Evolutionary conservation across 2,329 filamentous ascomycete genomes (phyloP).

Genomic region (Fusarium veterinarium): DNA sequence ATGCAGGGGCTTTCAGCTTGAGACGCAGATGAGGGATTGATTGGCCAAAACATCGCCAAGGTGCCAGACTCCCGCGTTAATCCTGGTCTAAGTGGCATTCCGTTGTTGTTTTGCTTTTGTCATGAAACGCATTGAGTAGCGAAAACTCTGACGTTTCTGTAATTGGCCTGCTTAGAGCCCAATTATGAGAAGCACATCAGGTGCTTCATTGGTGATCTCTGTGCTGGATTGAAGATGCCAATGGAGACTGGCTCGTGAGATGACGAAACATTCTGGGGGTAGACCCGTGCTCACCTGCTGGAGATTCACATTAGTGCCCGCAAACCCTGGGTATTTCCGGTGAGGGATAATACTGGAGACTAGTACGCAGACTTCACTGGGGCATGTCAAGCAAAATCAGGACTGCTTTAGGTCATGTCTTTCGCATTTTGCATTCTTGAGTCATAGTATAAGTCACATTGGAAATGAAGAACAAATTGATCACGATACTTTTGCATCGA

Average conservation of each 20-base stretch:
- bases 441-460: not conserved
- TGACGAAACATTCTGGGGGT: slow-evolving; percentile 10
- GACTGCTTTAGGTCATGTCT: not conserved
- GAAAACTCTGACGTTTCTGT: not conserved
- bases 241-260: not conserved
- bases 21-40: slow-evolving; percentile 8
- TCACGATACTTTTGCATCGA: not conserved
- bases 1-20: slow-evolving; percentile 37
- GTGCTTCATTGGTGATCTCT: not conserved
- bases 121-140: not conserved
- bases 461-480: not conserved
- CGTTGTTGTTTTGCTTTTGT: slow-evolving; percentile 4
- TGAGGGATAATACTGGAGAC: not conserved
- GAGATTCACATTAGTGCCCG: not conserved
- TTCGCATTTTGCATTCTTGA: too few species aligned
- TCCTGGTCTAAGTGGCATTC: not conserved
- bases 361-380: not conserved
- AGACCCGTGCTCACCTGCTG: slow-evolving; percentile 1
- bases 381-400: not conserved
- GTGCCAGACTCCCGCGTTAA: slow-evolving; percentile 22
- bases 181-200: not conserved
- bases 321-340: not conserved
- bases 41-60: slow-evolving; percentile 24
- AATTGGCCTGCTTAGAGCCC: accelerated
- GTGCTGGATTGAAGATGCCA: not conserved